Conservation (phyloP, 2,329 filamentous ascomycete species). For the Rutstroemia sp. region DNA sequence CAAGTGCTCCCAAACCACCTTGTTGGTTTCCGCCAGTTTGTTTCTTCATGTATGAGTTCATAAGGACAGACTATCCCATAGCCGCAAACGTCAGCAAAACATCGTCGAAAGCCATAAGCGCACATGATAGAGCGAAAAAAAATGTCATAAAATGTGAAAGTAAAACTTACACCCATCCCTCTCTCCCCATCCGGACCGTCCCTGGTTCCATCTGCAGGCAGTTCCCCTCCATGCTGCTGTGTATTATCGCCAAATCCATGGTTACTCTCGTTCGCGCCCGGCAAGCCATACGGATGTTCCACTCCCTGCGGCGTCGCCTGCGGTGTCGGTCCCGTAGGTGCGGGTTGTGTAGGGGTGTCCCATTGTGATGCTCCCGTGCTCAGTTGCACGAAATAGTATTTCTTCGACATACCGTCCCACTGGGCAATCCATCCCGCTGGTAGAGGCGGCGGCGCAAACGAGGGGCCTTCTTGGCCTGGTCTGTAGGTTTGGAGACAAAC, state of each 20-base stretch:
- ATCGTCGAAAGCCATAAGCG: too few species aligned
- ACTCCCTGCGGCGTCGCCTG: slow-evolving; percentile 37
- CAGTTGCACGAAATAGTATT: slow-evolving; percentile 67
- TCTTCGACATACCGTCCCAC: slow-evolving; percentile 56
- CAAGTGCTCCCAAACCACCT: slow-evolving; percentile 30
- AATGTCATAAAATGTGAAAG: neutral
- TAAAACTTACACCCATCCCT: slow-evolving; percentile 53
- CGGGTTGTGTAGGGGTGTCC: slow-evolving; percentile 62
- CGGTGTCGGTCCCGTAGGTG: slow-evolving; percentile 53
- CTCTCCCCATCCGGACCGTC: slow-evolving; percentile 56
- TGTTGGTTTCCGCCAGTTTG: slow-evolving; percentile 10
- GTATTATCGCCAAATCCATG: neutral
- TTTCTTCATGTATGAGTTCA: slow-evolving; percentile 24
- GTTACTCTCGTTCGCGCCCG: slow-evolving; percentile 21
- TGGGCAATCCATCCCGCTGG: slow-evolving; percentile 63
- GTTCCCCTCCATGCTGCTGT: slow-evolving; percentile 24
- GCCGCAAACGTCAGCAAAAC: neutral
- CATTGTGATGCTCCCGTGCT: slow-evolving; percentile 66
- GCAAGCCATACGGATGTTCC: slow-evolving; percentile 57
- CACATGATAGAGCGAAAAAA: neutral
- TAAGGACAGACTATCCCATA: slow-evolving; percentile 22
- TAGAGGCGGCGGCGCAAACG: slow-evolving; percentile 44
- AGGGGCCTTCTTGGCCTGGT: slow-evolving; percentile 30
- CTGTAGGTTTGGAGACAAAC: slow-evolving; percentile 9
- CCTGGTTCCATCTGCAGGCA: slow-evolving; percentile 51